Percentiles rank a stretch among this genome's conserved stretches.
phyloP scores from a whole-genome alignment of 2,329 filamentous ascomycete genomes.

The Neopestalotiopsis sp. region DNA sequence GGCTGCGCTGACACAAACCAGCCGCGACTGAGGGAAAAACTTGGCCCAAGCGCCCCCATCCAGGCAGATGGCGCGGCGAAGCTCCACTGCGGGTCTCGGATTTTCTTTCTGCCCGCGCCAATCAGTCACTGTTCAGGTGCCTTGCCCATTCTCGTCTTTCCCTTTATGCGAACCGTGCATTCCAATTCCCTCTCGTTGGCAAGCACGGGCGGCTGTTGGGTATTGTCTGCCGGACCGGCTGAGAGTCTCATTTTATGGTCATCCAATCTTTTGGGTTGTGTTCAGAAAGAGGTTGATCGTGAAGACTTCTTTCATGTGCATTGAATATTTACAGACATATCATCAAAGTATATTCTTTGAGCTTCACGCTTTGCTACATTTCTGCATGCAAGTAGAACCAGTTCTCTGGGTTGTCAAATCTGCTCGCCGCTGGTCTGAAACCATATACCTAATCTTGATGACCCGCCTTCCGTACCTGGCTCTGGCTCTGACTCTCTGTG shows the following conservation, averaged over 20 bases:
- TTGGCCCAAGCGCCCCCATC: not conserved
- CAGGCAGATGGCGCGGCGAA: not conserved
- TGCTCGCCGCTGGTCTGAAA: not conserved
- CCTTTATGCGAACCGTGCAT: not conserved
- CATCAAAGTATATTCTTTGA: too few relatives aligned
- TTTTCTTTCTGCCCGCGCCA: conserved; percentile 4
- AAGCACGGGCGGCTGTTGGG: not conserved
- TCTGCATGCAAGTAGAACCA: not conserved
- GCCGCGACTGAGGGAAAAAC: not conserved
- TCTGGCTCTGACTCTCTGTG: not conserved
- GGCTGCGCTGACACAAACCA: conserved; percentile 11
- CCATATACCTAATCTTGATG: not conserved
- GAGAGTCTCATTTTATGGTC: too few relatives aligned
- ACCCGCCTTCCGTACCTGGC: conserved; percentile 10
- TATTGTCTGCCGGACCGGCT: not conserved
- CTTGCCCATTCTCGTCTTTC: not conserved
- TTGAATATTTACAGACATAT: too few relatives aligned
- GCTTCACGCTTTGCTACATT: too few relatives aligned
- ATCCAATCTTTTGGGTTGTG: too few relatives aligned
- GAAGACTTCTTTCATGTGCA: too few relatives aligned
- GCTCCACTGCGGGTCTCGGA: conserved; percentile 4
- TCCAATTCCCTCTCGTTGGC: not conserved
- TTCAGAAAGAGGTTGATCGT: too few relatives aligned
- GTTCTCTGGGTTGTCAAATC: not conserved
- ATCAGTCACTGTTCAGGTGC: not conserved